Conservation (phyloP, 225 moss, liverwort and hornwort species). For the Marchantia paleacea region DNA sequence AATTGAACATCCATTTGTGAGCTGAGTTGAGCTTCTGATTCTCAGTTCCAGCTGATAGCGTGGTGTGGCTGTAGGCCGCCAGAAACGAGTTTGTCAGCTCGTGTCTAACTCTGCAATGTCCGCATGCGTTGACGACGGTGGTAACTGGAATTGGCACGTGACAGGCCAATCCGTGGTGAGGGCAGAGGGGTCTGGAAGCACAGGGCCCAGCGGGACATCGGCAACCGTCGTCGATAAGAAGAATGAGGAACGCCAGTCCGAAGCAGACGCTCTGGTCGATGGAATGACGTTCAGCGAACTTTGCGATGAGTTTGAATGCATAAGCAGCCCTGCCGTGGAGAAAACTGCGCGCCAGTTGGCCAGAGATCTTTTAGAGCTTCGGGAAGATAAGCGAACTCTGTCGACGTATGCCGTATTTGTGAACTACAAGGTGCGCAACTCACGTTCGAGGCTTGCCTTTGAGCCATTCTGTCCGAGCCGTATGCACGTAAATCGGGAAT, state of each 20-base stretch:
- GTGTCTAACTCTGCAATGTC: no score
- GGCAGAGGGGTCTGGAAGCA: constrained; percentile 51
- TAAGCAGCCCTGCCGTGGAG: constrained; percentile 94
- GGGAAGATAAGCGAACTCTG: constrained; percentile 69
- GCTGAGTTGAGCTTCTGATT: no score
- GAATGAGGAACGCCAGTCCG: constrained; percentile 39
- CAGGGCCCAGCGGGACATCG: constrained; percentile 48
- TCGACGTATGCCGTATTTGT: constrained; percentile 64
- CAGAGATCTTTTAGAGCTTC: constrained; percentile 73
- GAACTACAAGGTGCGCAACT: constrained; percentile 59
- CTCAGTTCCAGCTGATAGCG: no score
- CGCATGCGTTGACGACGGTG: no score
- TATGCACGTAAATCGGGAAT: no score
- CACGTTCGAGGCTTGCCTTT: no score
- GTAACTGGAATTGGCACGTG: no score
- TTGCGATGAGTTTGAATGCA: constrained; percentile 90
- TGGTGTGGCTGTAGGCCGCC: no score
- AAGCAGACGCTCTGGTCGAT: constrained; percentile 74
- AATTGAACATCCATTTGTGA: no score
- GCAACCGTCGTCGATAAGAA: constrained; percentile 30
- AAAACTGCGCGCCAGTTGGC: constrained; percentile 70
- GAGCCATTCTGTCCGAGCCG: no score
- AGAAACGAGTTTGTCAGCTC: no score
- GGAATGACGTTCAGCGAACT: constrained; percentile 82
- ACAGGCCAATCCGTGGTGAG: constrained; percentile 40